Base-by-base conservation (phyloP, 257 asterid genomes). In the Nemophila menziesii region DNA sequence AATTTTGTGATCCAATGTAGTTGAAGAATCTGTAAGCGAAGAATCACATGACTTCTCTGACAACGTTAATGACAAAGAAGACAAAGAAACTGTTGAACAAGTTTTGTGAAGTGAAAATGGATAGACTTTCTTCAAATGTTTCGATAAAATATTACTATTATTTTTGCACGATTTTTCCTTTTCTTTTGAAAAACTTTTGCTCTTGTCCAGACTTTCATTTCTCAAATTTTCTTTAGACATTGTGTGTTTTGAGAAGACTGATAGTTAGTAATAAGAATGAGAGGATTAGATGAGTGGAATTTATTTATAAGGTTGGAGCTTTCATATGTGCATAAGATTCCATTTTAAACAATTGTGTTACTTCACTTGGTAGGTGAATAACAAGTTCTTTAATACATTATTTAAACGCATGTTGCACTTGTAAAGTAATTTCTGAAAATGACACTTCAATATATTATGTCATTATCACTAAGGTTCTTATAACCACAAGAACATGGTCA, bases 41-140 rank as follows among this genome's bases (percentile, higher is more conserved):
- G 93, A 82, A 56, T 82, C 93, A 17, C 77, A 68, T 2, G 96
- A 82, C 51, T 73, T 77, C 15, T 79, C 84, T 3, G 94, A 82
- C 55, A 86, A 57, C 12, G 92, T 60, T 49, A 78, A 52, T 4
- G 92, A 78, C 22, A 80, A 33, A 22, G 96, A 81, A 47, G 96
- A 81, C 6, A 86, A 51, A 1, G 96, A 82, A 11, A 79, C 77
- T 16, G 78, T 69, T 1, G 92, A 86, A 45, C 72, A 56, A 6
- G 78, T 65, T 46, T 83, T 70, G 8, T 73, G 76, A 9, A 75
- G 56, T 5, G 87, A 83, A 46, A 82, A 58, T 7, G 92, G 96
- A 39, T 82, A 81, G 0, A 81, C 74, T 70, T 78, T 86, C 57
- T 74, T 81, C 57, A 72, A 60, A 44, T 69, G 71, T 57, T 60